phyloP scores from a whole-genome alignment of 257 asterid genomes.

The Oldenlandia corymbosa region DNA sequence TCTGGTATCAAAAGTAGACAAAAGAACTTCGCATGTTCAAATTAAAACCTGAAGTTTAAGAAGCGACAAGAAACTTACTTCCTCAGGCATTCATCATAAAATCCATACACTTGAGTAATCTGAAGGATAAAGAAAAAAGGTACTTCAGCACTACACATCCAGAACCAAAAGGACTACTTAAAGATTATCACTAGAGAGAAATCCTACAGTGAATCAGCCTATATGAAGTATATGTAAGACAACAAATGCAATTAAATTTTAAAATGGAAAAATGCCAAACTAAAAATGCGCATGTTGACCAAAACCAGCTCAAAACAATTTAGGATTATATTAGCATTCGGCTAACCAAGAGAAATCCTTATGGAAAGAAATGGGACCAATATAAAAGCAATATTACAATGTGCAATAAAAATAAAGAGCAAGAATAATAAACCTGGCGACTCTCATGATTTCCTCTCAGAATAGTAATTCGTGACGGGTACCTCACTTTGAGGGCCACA shows the following conservation, averaged over 20 bases:
- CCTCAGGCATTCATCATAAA: slow-evolving; percentile 54
- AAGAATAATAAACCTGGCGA: slow-evolving; percentile 42
- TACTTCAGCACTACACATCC: slow-evolving; percentile 13
- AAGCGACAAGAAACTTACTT: slow-evolving; percentile 34
- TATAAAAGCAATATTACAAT: not conserved
- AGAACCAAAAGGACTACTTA: not conserved
- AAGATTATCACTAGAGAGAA: not conserved
- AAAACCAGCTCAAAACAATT: not conserved
- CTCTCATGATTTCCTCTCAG: slow-evolving; percentile 88
- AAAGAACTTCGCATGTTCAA: not conserved
- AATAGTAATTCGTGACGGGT: slow-evolving; percentile 46
- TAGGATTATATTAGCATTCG: not conserved
- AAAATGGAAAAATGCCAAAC: not conserved
- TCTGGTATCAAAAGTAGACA: not conserved
- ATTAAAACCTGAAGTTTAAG: not conserved
- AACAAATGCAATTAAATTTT: not conserved
- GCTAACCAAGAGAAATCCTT: too few species aligned
- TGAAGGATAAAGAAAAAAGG: slow-evolving; percentile 18
- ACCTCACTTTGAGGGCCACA: slow-evolving; percentile 49
- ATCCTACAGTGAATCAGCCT: not conserved
- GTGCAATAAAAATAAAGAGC: slow-evolving; percentile 1
- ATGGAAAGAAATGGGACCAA: not conserved
- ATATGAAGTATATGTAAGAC: not conserved
- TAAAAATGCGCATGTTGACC: not conserved
- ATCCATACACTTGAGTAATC: slow-evolving; percentile 56